phyloP scores from a whole-genome alignment of 192 early-diverging fungal species.

The Coemansia sp. region DNA sequence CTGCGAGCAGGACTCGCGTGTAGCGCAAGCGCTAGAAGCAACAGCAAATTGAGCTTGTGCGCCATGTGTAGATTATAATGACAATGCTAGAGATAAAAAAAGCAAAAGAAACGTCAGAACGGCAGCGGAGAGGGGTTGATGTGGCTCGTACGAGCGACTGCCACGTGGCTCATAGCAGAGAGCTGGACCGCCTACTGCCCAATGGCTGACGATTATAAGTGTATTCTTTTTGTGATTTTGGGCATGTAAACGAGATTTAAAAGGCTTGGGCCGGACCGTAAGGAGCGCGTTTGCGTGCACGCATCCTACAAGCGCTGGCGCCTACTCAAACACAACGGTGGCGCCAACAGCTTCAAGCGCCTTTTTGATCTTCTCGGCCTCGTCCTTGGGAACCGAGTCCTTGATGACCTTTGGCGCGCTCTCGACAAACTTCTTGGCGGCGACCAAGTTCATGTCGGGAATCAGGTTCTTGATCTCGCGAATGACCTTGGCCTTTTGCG shows the following conservation, averaged over 20 bases:
- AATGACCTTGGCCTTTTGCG: conserved; percentile 97
- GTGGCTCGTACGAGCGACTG: not conserved
- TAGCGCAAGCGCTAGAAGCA: conserved; percentile 34
- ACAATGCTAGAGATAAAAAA: not conserved
- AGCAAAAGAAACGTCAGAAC: conserved; percentile 5
- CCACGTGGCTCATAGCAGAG: not conserved
- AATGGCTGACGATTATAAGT: too few relatives aligned
- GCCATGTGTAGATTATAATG: conserved; percentile 17
- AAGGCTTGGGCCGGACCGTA: not conserved
- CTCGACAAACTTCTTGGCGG: conserved; percentile 99
- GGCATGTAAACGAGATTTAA: too few relatives aligned
- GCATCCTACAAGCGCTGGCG: not conserved
- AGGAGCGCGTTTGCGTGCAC: too few relatives aligned
- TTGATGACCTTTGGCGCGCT: conserved; percentile 95
- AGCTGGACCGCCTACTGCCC: not conserved
- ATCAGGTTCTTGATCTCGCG: conserved; percentile 95
- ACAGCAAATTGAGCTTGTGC: conserved; percentile 14
- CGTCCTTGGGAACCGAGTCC: conserved; percentile 88
- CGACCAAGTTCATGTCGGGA: conserved; percentile 94
- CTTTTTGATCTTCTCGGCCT: conserved; percentile 98
- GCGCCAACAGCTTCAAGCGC: conserved; percentile 91
- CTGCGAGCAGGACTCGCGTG: conserved; percentile 16
- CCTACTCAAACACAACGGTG: conserved; percentile 88
- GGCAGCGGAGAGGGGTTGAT: not conserved
- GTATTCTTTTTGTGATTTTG: too few relatives aligned